phyloP scores from a whole-genome alignment of 164 flowering plant species.

The Paratinospora sagittata region DNA sequence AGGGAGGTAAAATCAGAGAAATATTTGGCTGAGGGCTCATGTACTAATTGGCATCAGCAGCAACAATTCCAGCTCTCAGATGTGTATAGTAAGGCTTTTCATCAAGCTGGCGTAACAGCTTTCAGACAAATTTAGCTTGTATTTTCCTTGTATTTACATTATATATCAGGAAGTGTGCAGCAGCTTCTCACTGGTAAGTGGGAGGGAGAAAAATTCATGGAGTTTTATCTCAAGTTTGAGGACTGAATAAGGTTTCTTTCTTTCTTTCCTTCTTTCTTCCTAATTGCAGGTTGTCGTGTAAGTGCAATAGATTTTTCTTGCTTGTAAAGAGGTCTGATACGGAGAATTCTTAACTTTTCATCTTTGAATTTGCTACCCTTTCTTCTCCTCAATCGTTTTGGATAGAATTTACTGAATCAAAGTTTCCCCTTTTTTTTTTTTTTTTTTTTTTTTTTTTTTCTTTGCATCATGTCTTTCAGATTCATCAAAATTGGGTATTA shows the following conservation, averaged over 20 bases:
- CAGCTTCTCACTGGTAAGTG: neutral
- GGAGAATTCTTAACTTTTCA: neutral
- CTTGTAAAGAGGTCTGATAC: neutral
- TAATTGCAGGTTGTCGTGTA: neutral
- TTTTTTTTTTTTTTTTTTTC: neutral
- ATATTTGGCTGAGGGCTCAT: slow-evolving; percentile 23
- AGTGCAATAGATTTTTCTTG: neutral
- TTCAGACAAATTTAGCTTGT: slow-evolving; percentile 47
- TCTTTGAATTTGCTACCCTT: neutral
- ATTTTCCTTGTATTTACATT: neutral
- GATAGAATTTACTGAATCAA: too few relatives aligned
- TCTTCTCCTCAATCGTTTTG: too few relatives aligned
- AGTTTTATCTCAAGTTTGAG: neutral
- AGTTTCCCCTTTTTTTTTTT: too few relatives aligned
- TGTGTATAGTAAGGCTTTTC: slow-evolving; percentile 30
- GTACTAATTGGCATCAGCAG: slow-evolving; percentile 38
- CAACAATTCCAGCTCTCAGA: slow-evolving; percentile 30
- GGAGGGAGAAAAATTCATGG: neutral
- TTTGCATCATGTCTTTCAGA: neutral
- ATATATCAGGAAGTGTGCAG: slow-evolving; percentile 3
- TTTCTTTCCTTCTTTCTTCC: neutral
- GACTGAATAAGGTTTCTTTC: neutral
- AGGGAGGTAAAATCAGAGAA: slow-evolving; percentile 41
- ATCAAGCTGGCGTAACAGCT: slow-evolving; percentile 24
- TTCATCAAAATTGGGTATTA: neutral